Conservation (phyloP, 257 asterid genomes). For the Nyctanthes arbortristis region DNA sequence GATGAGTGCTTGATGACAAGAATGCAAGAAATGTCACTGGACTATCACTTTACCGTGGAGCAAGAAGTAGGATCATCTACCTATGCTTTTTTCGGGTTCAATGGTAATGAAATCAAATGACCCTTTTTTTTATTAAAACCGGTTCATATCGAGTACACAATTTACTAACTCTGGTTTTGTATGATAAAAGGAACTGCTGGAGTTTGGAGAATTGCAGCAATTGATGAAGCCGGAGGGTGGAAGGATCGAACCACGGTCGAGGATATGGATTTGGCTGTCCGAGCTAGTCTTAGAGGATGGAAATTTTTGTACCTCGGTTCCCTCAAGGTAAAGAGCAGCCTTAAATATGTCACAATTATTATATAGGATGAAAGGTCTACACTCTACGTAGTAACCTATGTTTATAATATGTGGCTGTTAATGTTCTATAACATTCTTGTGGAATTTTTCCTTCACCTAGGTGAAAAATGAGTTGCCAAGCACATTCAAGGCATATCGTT, state of each 20-base stretch:
- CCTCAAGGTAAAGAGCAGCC: conserved; percentile 47
- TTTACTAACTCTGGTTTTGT: conserved; percentile 3
- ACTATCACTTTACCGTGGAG: conserved; percentile 91
- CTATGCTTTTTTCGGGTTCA: conserved; percentile 90
- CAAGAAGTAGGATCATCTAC: conserved; percentile 98
- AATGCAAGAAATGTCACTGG: conserved; percentile 97
- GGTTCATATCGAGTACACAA: neutral
- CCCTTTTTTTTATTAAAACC: neutral
- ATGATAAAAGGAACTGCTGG: conserved; percentile 80
- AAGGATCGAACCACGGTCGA: conserved; percentile 92
- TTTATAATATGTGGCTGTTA: too few species aligned
- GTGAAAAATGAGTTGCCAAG: conserved; percentile 96
- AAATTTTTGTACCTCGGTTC: conserved; percentile 79
- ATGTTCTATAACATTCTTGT: neutral
- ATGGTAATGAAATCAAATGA: conserved; percentile 46
- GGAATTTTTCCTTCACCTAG: conserved; percentile 27
- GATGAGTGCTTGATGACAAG: conserved; percentile 98
- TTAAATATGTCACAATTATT: neutral
- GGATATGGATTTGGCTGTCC: conserved; percentile 99
- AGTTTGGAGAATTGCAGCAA: conserved; percentile 91
- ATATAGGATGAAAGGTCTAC: too few species aligned
- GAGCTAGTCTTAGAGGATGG: conserved; percentile 95
- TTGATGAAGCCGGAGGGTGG: conserved; percentile 99
- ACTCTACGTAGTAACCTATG: too few species aligned
- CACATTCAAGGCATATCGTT: conserved; percentile 87